A percentile compares a stretch with the other conserved stretches of the same genome.
These are phyloP conservation scores for Neurospora intermedia DNA, from an alignment of 495 filamentous ascomycete species.

Conservation along the genomic window DNA sequence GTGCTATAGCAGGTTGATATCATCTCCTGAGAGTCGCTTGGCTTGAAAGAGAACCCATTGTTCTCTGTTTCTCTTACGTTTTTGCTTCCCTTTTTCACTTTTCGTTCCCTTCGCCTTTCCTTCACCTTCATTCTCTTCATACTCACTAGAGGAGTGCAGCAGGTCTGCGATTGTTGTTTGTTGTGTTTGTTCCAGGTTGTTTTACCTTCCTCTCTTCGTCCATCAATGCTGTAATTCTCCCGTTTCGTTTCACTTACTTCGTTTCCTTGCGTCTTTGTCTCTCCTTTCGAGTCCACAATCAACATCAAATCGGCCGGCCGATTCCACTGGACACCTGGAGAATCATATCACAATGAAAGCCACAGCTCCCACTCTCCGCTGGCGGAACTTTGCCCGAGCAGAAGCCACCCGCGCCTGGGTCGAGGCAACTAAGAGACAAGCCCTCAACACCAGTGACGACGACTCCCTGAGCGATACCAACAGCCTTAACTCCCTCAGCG, in stretches of 20 bases:
- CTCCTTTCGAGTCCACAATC: not conserved
- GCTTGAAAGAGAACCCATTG: not conserved
- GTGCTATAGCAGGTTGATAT: not conserved
- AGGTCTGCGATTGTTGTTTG: slow-evolving; percentile 9
- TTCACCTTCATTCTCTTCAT: not conserved
- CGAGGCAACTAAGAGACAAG: slow-evolving; percentile 4
- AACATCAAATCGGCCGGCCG: slow-evolving; percentile 5
- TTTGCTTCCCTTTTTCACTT: not conserved
- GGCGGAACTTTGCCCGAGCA: slow-evolving; percentile 12
- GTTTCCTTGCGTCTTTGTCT: not conserved
- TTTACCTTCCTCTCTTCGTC: not conserved
- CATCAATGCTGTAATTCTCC: not conserved
- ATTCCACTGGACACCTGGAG: not conserved
- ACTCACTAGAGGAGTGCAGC: slow-evolving; percentile 5
- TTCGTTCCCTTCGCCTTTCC: not conserved
- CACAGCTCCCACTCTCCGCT: slow-evolving; percentile 8
- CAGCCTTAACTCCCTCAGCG: not conserved
- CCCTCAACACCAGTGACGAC: not conserved
- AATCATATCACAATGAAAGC: slow-evolving; percentile 5
- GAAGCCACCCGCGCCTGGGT: slow-evolving; percentile 2
- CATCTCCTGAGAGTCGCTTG: not conserved
- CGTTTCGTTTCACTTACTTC: not conserved
- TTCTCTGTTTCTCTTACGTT: not conserved
- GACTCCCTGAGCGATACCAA: not conserved
- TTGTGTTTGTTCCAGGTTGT: not conserved